Percentiles rank a stretch among this genome's conserved stretches.
Conservation (phyloP, 345 rosid genomes). For the Excoecaria agallocha region DNA sequence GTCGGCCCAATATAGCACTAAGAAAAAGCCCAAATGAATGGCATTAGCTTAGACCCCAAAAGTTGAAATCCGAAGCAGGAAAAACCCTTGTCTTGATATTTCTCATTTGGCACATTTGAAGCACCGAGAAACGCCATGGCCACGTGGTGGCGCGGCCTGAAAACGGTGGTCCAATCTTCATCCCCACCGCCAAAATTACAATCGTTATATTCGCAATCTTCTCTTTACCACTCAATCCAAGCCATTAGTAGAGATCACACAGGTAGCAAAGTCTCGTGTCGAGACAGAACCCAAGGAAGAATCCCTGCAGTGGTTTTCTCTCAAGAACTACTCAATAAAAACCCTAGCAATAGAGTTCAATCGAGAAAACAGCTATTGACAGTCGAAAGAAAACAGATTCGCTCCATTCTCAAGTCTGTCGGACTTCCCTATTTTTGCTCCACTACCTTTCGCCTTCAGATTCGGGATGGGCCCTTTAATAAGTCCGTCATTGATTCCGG, state of each 20-base stretch:
- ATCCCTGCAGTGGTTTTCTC: conserved; percentile 77
- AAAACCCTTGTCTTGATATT: not conserved
- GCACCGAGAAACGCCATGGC: conserved; percentile 27
- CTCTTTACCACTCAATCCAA: conserved; percentile 62
- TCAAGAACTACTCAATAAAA: conserved; percentile 47
- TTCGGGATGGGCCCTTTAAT: conserved; percentile 80
- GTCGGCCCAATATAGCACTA: too few relatives aligned
- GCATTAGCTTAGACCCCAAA: not conserved
- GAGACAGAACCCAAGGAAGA: conserved; percentile 68
- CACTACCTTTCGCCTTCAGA: conserved; percentile 70
- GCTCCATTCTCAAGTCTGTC: conserved; percentile 57
- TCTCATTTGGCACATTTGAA: not conserved
- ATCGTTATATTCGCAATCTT: conserved; percentile 21
- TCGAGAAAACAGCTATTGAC: conserved; percentile 69
- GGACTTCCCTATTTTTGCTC: conserved; percentile 68
- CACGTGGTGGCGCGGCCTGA: conserved; percentile 51
- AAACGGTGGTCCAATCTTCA: conserved; percentile 29
- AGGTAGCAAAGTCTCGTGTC: conserved; percentile 54
- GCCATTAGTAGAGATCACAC: conserved; percentile 67
- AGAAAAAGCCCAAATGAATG: not conserved
- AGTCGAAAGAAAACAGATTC: conserved; percentile 70
- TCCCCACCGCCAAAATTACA: conserved; percentile 6
- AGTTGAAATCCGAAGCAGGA: not conserved
- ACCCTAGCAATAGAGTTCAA: conserved; percentile 30
- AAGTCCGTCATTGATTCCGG: conserved; percentile 68